Base-by-base conservation (phyloP, 768 basidiomycete genomes). In the Leccinum ochraceum region DNA sequence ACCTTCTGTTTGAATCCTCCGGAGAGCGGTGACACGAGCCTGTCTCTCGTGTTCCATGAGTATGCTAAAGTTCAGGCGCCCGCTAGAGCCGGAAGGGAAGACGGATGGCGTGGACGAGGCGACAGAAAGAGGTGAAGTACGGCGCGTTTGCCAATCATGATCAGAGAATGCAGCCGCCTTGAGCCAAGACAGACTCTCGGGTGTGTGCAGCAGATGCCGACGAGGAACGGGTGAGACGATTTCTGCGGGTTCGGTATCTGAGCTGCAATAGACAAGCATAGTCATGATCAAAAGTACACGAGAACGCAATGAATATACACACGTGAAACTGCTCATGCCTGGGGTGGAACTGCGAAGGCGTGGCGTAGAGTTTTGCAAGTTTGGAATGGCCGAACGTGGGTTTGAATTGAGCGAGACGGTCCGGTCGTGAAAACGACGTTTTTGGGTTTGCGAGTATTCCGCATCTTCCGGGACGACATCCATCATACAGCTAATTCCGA, bases 161-260 rank as follows among this genome's bases (percentile, higher is more conserved):
- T 86, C 56, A 71, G 72, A 14, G 77, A 79, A 32, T 76, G 79
- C 6, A 72, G 79, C 60, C 5, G 62, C 52, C 36, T 78, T 79
- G 14, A 89, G 79, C 88, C 87, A 88, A 51, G 83, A 80, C 56
- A 82, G 81, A 60, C 83, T 84, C 48, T 85, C 83, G 11, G 80
- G 78, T 46, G 78, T 80, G 58, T 89, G 86, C 8, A 90, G 75
- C 57, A 86, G 77, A 67, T 89, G 86, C 58, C 86, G 78, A 11
- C 83, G 84, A n/a, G 88, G 88, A 26, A 84, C 80, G 2, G 88
- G 87, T 0, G 89, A 80, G 49, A 86, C 73, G 39, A 89, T 88
- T 63, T 84, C 78, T 3, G 77, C 69, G 16, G 64, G 68, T 52
- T 77, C 76, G 1, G 69, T 59, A 5, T 71, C 64, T 4, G 64